Evolutionary conservation across 2,329 filamentous ascomycete species (phyloP).

Genomic region (Aspergillus tubingensis): DNA sequence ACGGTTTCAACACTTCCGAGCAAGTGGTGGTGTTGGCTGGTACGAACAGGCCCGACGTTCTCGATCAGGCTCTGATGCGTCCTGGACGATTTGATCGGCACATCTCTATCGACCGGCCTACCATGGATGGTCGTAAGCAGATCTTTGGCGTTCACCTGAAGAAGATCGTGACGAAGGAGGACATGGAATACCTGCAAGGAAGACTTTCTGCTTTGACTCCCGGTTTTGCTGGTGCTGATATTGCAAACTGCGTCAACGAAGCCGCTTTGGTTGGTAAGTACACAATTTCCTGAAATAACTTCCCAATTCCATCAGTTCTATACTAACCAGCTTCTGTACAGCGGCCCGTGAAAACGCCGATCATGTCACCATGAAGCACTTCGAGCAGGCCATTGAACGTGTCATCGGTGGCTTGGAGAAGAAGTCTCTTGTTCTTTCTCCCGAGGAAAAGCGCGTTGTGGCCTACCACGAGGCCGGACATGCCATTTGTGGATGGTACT

Average conservation of each 20-base stretch:
- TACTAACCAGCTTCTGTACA: slow-evolving; percentile 40
- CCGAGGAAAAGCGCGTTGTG: slow-evolving; percentile 91
- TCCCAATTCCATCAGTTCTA: slow-evolving; percentile 40
- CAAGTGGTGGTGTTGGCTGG: slow-evolving; percentile 96
- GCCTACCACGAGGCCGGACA: slow-evolving; percentile 98
- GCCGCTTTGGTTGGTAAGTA: slow-evolving; percentile 86
- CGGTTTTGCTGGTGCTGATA: slow-evolving; percentile 95
- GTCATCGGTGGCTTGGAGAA: slow-evolving; percentile 96
- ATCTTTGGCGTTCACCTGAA: slow-evolving; percentile 94
- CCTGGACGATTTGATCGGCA: slow-evolving; percentile 96
- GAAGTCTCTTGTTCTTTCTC: slow-evolving; percentile 91
- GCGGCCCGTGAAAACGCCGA: slow-evolving; percentile 81
- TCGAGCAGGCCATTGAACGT: slow-evolving; percentile 96
- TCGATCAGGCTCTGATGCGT: slow-evolving; percentile 94
- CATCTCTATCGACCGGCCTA: slow-evolving; percentile 91
- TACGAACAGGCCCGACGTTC: slow-evolving; percentile 91
- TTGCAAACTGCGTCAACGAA: slow-evolving; percentile 98
- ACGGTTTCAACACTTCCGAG: slow-evolving; percentile 95
- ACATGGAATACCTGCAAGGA: slow-evolving; percentile 83
- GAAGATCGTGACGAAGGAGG: slow-evolving; percentile 92
- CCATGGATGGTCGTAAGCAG: slow-evolving; percentile 93
- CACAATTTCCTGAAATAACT: neutral
- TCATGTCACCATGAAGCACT: slow-evolving; percentile 83
- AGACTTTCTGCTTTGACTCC: slow-evolving; percentile 89
- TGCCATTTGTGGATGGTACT: slow-evolving; percentile 97